phyloP scores from a whole-genome alignment of 2,329 filamentous ascomycete species.

The Volutella citrinella region DNA sequence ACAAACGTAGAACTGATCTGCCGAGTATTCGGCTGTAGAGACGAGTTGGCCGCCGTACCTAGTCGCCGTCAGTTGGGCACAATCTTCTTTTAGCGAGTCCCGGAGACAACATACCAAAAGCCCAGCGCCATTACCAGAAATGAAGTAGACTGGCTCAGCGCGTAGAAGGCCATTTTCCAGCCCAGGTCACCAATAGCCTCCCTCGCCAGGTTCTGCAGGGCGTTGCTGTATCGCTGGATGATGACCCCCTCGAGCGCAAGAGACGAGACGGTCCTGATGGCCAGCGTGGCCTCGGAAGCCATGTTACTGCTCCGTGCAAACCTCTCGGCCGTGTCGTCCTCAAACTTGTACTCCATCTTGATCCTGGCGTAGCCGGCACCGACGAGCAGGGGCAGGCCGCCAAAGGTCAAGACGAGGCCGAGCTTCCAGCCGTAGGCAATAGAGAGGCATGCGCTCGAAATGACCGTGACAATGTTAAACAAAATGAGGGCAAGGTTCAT shows the following conservation, averaged over 20 bases:
- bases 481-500: conserved; percentile 47
- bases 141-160: conserved; percentile 38
- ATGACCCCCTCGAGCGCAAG: conserved; percentile 45
- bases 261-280: conserved; percentile 48
- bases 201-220: conserved; percentile 29
- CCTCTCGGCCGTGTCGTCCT: conserved; percentile 39
- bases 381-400: conserved; percentile 43
- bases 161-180: conserved; percentile 40
- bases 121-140: conserved; percentile 38
- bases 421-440: conserved; percentile 49
- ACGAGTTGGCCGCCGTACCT: conserved; percentile 40
- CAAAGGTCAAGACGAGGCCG: conserved; percentile 44
- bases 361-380: conserved; percentile 46
- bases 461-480: conserved; percentile 43
- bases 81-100: neutral
- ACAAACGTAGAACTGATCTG: conserved; percentile 46
- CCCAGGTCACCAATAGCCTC: conserved; percentile 28
- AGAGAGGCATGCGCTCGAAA: conserved; percentile 43
- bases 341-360: conserved; percentile 45
- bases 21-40: conserved; percentile 44
- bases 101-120: conserved; percentile 30
- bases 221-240: conserved; percentile 31
- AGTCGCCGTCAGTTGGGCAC: conserved; percentile 3
- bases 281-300: conserved; percentile 47
- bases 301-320: conserved; percentile 46